A percentile compares a stretch with the other conserved stretches of the same genome.
Conservation (phyloP, 257 asterid genomes). For the Gentiana macrophylla region DNA sequence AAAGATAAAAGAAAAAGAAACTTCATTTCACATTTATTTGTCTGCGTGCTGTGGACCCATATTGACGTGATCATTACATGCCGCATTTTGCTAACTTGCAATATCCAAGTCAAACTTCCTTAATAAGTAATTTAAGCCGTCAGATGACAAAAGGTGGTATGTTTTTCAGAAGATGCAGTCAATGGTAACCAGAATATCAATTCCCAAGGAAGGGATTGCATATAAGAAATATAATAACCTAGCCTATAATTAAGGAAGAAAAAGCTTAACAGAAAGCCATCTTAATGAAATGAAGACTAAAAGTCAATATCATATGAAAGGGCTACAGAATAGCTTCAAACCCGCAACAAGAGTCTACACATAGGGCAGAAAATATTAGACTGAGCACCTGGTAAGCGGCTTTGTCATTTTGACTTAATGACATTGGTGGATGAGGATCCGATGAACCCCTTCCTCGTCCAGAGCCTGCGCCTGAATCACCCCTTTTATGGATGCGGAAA, state of each 20-base stretch:
- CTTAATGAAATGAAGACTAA: not conserved
- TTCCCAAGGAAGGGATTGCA: not conserved
- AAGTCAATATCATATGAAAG: not conserved
- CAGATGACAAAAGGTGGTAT: not conserved
- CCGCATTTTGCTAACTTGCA: too few species aligned
- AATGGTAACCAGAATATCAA: not conserved
- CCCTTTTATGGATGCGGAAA: constrained; percentile 54
- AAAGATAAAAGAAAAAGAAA: not conserved
- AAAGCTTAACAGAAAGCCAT: not conserved
- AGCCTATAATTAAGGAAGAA: not conserved
- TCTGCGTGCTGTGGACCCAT: not conserved
- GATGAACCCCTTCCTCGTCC: constrained; percentile 39
- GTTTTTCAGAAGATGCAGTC: not conserved
- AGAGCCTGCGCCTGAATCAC: constrained; percentile 38
- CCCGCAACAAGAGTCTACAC: not conserved
- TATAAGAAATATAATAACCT: not conserved
- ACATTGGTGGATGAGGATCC: constrained; percentile 27
- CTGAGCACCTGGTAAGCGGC: constrained; percentile 48
- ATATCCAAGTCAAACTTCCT: not conserved
- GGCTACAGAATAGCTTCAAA: not conserved
- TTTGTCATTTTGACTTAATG: constrained; percentile 40
- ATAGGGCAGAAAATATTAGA: constrained; percentile 8
- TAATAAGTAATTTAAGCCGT: not conserved
- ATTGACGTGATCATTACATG: too few species aligned
- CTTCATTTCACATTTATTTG: not conserved